These are phyloP conservation scores for Conticribra weissflogii DNA, from an alignment of 108 stramenopile species.

Conservation along the genomic window DNA sequence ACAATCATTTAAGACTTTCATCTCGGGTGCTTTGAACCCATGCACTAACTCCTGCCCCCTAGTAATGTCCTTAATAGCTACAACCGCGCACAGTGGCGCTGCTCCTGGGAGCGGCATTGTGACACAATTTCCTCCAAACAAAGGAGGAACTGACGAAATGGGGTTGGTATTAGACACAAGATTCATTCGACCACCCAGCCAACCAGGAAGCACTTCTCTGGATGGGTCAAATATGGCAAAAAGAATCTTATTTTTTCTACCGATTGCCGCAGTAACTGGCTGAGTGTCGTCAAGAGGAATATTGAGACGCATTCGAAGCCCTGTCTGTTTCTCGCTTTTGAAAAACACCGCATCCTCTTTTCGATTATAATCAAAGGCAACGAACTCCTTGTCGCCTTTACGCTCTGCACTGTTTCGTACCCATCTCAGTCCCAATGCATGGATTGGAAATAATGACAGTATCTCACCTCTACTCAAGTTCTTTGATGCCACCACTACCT, in stretches of 20 bases:
- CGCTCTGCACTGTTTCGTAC: constrained; percentile 10
- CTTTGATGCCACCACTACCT: constrained; percentile 4
- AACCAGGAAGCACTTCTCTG: constrained; percentile 26
- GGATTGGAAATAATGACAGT: constrained; percentile 44
- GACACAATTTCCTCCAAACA: constrained; percentile 25
- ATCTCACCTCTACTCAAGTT: constrained; percentile 27
- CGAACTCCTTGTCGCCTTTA: constrained; percentile 25
- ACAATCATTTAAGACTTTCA: constrained; percentile 21
- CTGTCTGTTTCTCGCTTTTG: neutral
- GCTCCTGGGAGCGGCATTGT: constrained; percentile 42
- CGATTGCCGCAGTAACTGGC: constrained; percentile 5
- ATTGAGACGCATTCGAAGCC: constrained; percentile 18
- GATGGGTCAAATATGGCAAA: constrained; percentile 41
- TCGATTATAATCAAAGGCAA: constrained; percentile 21
- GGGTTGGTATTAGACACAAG: neutral
- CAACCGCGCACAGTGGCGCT: constrained; percentile 44
- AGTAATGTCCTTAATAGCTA: constrained; percentile 45
- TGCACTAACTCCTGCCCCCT: constrained; percentile 27
- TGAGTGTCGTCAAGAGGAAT: constrained; percentile 33
- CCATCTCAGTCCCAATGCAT: constrained; percentile 30
- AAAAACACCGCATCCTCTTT: constrained; percentile 33
- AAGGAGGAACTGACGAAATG: neutral
- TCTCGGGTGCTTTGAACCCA: constrained; percentile 4
- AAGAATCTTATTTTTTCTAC: constrained; percentile 17
- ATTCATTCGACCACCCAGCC: constrained; percentile 44